Evolutionary conservation across 2,329 filamentous ascomycete species (phyloP).

Genomic region (Penicillium paneum): DNA sequence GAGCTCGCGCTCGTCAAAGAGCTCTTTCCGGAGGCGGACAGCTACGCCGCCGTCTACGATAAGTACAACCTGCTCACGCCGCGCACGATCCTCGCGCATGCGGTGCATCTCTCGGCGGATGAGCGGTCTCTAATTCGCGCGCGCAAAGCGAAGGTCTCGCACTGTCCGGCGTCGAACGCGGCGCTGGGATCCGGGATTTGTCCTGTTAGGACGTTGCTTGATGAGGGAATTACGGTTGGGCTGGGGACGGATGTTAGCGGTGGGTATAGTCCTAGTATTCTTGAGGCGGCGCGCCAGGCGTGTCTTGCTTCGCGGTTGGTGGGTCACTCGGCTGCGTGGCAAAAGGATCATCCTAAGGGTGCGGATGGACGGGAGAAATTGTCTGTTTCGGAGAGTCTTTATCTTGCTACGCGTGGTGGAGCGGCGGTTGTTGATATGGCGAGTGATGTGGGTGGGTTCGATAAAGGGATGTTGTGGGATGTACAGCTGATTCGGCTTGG

Average conservation of each 20-base stretch:
- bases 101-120: constrained; percentile 66
- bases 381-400: constrained; percentile 80
- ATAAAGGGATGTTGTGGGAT: constrained; percentile 85
- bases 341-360: constrained; percentile 21
- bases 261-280: constrained; percentile 75
- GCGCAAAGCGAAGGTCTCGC: constrained; percentile 65
- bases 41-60: constrained; percentile 81
- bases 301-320: constrained; percentile 70
- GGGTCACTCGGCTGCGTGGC: constrained; percentile 46
- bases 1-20: constrained; percentile 70
- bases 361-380: constrained; percentile 59
- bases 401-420: constrained; percentile 82
- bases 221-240: constrained; percentile 73
- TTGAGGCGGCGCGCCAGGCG: constrained; percentile 80
- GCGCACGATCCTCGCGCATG: constrained; percentile 81
- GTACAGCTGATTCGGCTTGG: constrained; percentile 74
- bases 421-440: constrained; percentile 75
- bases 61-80: constrained; percentile 63
- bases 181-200: constrained; percentile 76
- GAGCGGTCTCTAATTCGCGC: constrained; percentile 65
- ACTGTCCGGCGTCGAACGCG: constrained; percentile 80
- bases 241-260: constrained; percentile 89
- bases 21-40: constrained; percentile 62
- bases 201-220: constrained; percentile 69
- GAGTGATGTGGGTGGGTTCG: constrained; percentile 72